phyloP scores from a whole-genome alignment of 306 rosid genomes.

The Corylus avellana region DNA sequence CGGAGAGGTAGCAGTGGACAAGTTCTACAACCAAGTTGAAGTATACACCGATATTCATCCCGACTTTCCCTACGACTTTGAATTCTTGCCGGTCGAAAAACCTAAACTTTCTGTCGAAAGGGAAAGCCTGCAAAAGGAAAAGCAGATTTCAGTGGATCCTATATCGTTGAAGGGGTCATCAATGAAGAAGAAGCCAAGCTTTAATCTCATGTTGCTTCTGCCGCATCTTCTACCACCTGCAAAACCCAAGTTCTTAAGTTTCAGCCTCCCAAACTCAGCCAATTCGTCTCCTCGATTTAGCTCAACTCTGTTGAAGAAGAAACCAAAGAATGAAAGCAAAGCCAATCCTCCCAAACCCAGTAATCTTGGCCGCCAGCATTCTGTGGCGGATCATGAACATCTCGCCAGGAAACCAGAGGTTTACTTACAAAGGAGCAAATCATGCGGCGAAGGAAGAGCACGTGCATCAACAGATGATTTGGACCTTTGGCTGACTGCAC shows the following conservation, averaged over 20 bases:
- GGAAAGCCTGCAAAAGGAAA: slow-evolving; percentile 55
- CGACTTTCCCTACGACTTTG: not conserved
- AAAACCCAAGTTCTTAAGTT: slow-evolving; percentile 61
- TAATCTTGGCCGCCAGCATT: slow-evolving; percentile 23
- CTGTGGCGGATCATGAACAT: slow-evolving; percentile 1
- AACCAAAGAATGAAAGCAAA: slow-evolving; percentile 33
- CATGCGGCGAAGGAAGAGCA: slow-evolving; percentile 56
- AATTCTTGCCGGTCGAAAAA: slow-evolving; percentile 9
- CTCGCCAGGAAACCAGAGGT: slow-evolving; percentile 32
- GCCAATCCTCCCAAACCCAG: slow-evolving; percentile 28
- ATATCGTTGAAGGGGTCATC: slow-evolving; percentile 51
- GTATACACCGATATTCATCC: not conserved
- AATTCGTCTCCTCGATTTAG: slow-evolving; percentile 54
- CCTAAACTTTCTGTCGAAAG: slow-evolving; percentile 17
- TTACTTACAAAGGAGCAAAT: slow-evolving; percentile 56
- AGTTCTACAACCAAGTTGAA: slow-evolving; percentile 2
- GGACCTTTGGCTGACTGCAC: slow-evolving; percentile 56
- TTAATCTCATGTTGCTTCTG: slow-evolving; percentile 19
- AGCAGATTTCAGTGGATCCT: slow-evolving; percentile 79
- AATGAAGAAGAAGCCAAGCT: slow-evolving; percentile 15
- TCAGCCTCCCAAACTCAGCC: slow-evolving; percentile 74
- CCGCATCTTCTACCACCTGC: slow-evolving; percentile 63
- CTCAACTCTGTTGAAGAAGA: slow-evolving; percentile 37
- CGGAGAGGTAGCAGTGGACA: not conserved
- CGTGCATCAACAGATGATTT: slow-evolving; percentile 47